Evolutionary conservation across 495 filamentous ascomycete species (phyloP), one percentile per base, ranked within the genome.

Genomic region (Talaromyces stipitatus): DNA sequence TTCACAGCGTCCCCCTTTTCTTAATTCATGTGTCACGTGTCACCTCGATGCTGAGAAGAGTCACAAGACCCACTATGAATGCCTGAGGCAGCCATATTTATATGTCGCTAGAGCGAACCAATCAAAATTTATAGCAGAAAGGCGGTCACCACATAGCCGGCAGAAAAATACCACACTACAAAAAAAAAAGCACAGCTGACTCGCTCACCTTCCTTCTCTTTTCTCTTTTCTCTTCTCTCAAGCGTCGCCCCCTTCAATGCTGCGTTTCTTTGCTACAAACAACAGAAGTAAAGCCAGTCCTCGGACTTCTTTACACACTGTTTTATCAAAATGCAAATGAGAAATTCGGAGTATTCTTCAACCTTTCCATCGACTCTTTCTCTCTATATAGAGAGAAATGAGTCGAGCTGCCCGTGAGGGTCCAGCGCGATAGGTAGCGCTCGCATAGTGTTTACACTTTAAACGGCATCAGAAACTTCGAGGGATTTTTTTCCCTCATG

Each of bases 271-370:
- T 96, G 92, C 91, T 83, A 91, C 92, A 91, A 78, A 96, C 88
- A 82, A 66, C 71, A 69, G 72, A 69, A 62, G 56, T 50, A 58
- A 27, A 27, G n/a, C 11, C 26, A 10, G 5, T 14, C 28, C 14
- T 14, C n/a, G 14, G 4, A 3, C 20, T 26, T 57, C 60, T 67
- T 67, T 70, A 68, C 61, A 56, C 52, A 36, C 56, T 58, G 41
- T 59, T 53, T 30, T 28, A 16, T 3, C 18, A 55, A 50, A 46
- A 68, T 78, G 91, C 92, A 96, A 94, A 94, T 96, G 92, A 95
- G 92, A 96, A 96, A 96, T 96, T 96, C 92, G 92, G 92, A 96
- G 92, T 89, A 96, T 85, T 92, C 91, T 95, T 91, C 89, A 90
- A 72, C 56, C 62, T 69, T 61, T 63, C 68, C 64, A 70, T 67